phyloP scores from a whole-genome alignment of 1,284 basidiomycete species.

The Dichomitus squalens region DNA sequence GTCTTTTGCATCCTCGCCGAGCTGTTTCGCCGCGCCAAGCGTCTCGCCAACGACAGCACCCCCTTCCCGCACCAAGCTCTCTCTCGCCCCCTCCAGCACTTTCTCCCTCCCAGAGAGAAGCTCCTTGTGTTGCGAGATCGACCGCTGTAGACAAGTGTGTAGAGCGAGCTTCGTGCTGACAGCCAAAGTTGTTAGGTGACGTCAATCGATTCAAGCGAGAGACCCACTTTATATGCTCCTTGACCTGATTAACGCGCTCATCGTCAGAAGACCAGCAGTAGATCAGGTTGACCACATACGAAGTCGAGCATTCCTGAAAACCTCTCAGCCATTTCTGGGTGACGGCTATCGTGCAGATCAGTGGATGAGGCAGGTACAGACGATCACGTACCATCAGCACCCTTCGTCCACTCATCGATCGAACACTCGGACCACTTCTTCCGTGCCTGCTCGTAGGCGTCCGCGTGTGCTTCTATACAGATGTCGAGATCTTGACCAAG shows the following conservation, averaged over 20 bases:
- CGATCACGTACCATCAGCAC: conserved; percentile 29
- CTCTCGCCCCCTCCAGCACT: conserved; percentile 25
- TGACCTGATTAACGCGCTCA: conserved; percentile 30
- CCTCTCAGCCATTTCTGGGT: conserved; percentile 24
- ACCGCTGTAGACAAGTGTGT: conserved; percentile 26
- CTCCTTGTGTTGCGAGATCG: conserved; percentile 24
- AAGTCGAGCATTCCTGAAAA: conserved; percentile 32
- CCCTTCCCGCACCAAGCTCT: conserved; percentile 29
- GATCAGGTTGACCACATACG: conserved; percentile 20
- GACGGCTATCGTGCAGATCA: background rate
- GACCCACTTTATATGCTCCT: conserved; percentile 34
- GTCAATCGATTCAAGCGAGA: background rate
- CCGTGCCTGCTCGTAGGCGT: conserved; percentile 31
- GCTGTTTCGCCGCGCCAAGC: background rate
- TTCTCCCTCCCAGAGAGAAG: conserved; percentile 27
- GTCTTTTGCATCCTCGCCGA: background rate
- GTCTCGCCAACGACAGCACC: conserved; percentile 28
- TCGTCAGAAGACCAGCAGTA: background rate
- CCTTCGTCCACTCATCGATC: conserved; percentile 35
- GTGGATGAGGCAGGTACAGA: background rate
- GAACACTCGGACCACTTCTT: conserved; percentile 35
- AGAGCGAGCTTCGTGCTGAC: conserved; percentile 29
- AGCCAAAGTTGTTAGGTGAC: background rate
- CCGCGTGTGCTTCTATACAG: conserved; percentile 26
- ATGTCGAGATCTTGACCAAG: conserved; percentile 31